Evolutionary conservation across 2,329 filamentous ascomycete genomes (phyloP).

Genomic region (Penicillium olsonii): DNA sequence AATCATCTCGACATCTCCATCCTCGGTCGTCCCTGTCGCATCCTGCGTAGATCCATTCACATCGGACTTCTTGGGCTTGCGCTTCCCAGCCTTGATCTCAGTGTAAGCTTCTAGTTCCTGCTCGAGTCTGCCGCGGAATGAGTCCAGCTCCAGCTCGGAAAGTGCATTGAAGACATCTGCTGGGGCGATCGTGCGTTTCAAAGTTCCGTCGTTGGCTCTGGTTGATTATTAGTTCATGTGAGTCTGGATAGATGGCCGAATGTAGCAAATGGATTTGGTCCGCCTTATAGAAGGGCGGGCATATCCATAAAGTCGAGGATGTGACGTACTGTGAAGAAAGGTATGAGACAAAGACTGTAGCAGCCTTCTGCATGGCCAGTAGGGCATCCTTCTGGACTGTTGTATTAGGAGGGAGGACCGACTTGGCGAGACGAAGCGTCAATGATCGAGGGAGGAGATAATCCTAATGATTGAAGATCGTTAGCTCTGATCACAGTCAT

Average conservation of each 20-base stretch:
- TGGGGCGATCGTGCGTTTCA: constrained; percentile 64
- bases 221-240: background rate
- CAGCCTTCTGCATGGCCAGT: constrained; percentile 64
- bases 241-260: background rate
- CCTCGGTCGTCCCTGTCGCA: constrained; percentile 6
- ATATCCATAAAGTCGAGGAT: too few relatives aligned
- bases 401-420: constrained; percentile 65
- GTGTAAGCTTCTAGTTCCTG: constrained; percentile 56
- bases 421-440: constrained; percentile 63
- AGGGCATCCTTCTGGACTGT: constrained; percentile 67
- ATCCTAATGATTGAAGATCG: constrained; percentile 48
- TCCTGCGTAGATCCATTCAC: constrained; percentile 35
- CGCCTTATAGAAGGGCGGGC: background rate
- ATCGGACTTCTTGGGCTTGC: constrained; percentile 49
- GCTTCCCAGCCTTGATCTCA: constrained; percentile 46
- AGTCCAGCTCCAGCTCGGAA: constrained; percentile 62
- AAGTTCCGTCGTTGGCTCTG: constrained; percentile 62
- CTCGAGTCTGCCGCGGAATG: constrained; percentile 60
- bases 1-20: constrained; percentile 23
- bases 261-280: background rate
- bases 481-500: background rate
- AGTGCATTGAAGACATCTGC: constrained; percentile 63
- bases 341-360: constrained; percentile 68
- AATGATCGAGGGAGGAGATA: constrained; percentile 64
- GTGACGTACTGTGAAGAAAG: constrained; percentile 57